Base-by-base conservation (phyloP, 2,329 filamentous ascomycete species). In the Colletotrichum viniferum region DNA sequence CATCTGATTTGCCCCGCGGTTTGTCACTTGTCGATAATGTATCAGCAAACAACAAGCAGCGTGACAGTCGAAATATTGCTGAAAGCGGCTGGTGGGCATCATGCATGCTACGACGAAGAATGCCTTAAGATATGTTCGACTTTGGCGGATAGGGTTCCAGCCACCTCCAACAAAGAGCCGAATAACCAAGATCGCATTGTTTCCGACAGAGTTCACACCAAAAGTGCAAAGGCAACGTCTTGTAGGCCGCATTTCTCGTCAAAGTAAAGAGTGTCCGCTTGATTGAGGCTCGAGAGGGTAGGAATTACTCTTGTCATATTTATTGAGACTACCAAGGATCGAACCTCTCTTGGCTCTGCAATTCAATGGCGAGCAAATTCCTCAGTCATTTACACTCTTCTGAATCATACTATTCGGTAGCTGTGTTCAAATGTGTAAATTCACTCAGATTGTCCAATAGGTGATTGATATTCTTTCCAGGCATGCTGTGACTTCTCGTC, bases 71-170 rank as follows among this genome's bases (percentile, higher is more conserved):
- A 2, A 5, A 0, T 0, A 10, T 13, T 12, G 0, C 2, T 21
- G 0, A 0, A 6, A 21, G 5, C 18, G 0, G 1, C 3, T 13
- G n/a, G 3, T 48, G 0, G 43, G 18, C 4, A 4, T 48, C 0
- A 3, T 10, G 43, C 43, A 4, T 48, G 10, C 0, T 7, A 48
- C 3, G 3, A 48, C 10, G 10, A 2, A 48, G 10, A 13, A 13
- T n/a, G 18, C 43, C 10, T 43, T 21, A 1, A 6, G 3, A 13
- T 21, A 48, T 48, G n/a, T 21, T 21, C 43, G 5, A 21, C 18
- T 21, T 48, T 48, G 10, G n/a, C 5, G 10, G n/a, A 48, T 21
- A 12, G 5, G 7, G 7, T 36, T 36, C 4, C 14, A 36, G 34
- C 13, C 34, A 36, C 14, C 14, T 36, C 14, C 7, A 7, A 36